phyloP scores from a whole-genome alignment of 2,329 filamentous ascomycete species.

The Ophiostoma fasciatum region DNA sequence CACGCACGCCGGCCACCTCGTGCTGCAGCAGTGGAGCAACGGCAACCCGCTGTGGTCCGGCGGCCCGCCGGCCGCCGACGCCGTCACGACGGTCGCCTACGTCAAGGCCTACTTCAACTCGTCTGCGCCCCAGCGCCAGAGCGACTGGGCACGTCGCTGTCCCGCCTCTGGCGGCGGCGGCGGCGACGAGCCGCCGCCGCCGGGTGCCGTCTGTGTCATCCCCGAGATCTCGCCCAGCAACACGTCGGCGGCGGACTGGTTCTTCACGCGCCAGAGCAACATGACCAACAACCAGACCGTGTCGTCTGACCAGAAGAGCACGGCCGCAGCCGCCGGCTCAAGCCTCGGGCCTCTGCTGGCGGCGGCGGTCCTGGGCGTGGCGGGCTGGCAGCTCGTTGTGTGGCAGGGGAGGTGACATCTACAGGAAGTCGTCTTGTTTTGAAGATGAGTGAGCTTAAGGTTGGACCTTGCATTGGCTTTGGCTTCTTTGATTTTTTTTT shows the following conservation, averaged over 20 bases:
- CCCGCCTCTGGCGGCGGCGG: no score
- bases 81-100: slow-evolving; percentile 49
- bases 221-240: slow-evolving; percentile 28
- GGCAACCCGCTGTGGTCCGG: slow-evolving; percentile 57
- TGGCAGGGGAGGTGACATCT: no score
- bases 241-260: slow-evolving; percentile 23
- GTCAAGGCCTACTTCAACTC: slow-evolving; percentile 73
- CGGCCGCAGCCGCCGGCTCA: no score
- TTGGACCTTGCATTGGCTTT: no score
- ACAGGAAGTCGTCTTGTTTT: no score
- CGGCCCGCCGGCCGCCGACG: slow-evolving; percentile 50
- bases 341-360: slow-evolving; percentile 2
- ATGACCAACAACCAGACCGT: slow-evolving; percentile 34
- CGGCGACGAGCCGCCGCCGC: slow-evolving; percentile 21
- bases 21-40: slow-evolving; percentile 67
- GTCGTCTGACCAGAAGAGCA: no score
- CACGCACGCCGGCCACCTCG: slow-evolving; percentile 44
- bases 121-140: slow-evolving; percentile 27
- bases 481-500: no score
- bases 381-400: slow-evolving; percentile 2
- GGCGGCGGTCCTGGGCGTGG: background rate
- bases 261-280: slow-evolving; percentile 33
- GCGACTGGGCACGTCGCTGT: slow-evolving; percentile 28
- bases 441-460: no score
- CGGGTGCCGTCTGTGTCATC: slow-evolving; percentile 32